Base-by-base conservation (phyloP, 2,329 filamentous ascomycete species). In the Penicillium sp. region DNA sequence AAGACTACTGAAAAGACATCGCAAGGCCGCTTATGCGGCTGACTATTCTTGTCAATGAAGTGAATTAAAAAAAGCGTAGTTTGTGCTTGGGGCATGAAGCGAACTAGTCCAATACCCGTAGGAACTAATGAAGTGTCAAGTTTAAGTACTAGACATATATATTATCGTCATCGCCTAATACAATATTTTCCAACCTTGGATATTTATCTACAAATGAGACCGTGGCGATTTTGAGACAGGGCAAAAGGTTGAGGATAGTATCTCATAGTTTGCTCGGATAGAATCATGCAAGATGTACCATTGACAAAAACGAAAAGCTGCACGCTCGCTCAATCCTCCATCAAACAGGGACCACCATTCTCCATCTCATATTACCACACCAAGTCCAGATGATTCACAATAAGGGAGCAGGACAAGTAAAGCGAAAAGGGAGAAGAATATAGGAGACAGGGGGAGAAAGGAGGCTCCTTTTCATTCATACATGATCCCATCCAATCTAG, bases 311-410 rank as follows among this genome's bases (percentile, higher is more conserved):
- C 51, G 30, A 60, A 43, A 58, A 51, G 42, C 55, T 63, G 59
- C 61, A 61, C 58, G 61, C 61, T 64, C 61, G 62, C 62, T 66
- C 59, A 59, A 62, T 53, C 62, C 58, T 62, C 61, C 56, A 56
- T 53, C 56, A 63, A 55, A 60, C 48, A 51, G 33, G 47, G 26
- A 52, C 48, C 28, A 46, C 58, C 54, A 60, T 59, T 54, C 50
- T 37, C 47, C 53, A 45, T 60, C 48, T 53, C 57, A 59, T 54
- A 66, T 66, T 61, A 65, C 53, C 56, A 59, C 59, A 62, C 59
- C 14, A 53, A 50, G 48, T 33, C 38, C 31, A 50, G 28, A 53
- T 53, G 43, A 41, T 35, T 46, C 28, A 16, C 36, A 16, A 47
- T 41, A 45, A 41, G 30, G 41, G 35, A 30, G 36, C 53, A 57